Evolutionary conservation across 225 moss, liverwort and hornwort species (phyloP), one percentile per base, ranked within the genome.

Genomic region (Polytrichum commune): DNA sequence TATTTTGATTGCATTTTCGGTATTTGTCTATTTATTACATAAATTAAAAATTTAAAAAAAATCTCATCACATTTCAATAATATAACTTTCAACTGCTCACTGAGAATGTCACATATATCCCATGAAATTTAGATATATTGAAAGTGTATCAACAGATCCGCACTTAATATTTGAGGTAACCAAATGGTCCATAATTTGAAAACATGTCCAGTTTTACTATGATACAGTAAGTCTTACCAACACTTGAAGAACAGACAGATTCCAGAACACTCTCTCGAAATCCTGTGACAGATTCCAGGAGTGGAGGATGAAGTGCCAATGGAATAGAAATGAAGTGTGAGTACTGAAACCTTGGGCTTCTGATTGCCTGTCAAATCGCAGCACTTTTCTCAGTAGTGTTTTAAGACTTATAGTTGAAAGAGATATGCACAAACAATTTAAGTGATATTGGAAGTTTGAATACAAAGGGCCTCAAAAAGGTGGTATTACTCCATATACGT

Each of bases 281-380:
- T 23, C 72, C 72, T 75, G 65, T 54, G 27, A 97, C 83, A 75
- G 77, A 88, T 38, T 87, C 77, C 81, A 90, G 69, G 54, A 97
- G 83, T 53, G 73, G 81, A 60, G 83, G 72, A 72, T 91, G 79
- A 53, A 72, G 64, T 24, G 91, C 85, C 73, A 94, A 79, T 13
- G 97, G 97, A 62, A 97, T 76, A 54, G 94, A 97, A 54, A 97
- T 84, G 69, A 97, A 92, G 80, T 97, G 97, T 29, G 94, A 82
- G 70, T 97, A 97, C 72, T 78, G 91, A 69, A 92, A 82, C 32
- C 79, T 87, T 69, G 84, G 84, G 67, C 81, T 89, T 65, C 85
- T 68, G 55, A 92, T 86, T 54, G 90, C 91, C 90, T 93, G 93
- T 60, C 55, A 60, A 73, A 76, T 70, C 7, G 66, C 63, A 74